Conservation (phyloP, 768 basidiomycete species). For the Tricholoma matsutake region DNA sequence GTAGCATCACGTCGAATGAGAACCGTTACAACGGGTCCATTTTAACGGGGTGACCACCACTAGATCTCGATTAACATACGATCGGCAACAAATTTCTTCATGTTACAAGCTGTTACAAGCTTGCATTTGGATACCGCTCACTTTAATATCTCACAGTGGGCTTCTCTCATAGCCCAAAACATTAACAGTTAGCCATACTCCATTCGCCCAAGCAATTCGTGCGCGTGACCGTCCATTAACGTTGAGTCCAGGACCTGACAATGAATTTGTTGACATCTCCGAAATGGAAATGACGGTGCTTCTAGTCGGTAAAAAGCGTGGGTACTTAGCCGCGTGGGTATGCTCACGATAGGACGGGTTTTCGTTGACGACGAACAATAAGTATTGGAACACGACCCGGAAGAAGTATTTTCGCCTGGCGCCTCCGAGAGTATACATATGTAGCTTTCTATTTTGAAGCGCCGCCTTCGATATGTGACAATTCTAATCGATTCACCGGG, state of each 20-base stretch:
- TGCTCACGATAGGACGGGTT: constrained; percentile 3
- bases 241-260: not conserved
- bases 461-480: not conserved
- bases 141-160: not conserved
- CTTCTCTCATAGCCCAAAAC: not conserved
- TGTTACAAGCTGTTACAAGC: not conserved
- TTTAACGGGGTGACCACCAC: constrained; percentile 4
- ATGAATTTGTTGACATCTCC: constrained; percentile 1
- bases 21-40: constrained; percentile 8
- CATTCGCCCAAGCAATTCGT: not conserved
- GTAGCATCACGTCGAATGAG: constrained; percentile 11
- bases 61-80: constrained; percentile 3
- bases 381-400: not conserved
- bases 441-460: no score
- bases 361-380: constrained; percentile 3
- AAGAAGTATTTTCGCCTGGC: not conserved
- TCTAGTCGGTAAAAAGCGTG: not conserved
- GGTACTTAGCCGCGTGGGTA: not conserved
- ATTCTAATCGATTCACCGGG: not conserved
- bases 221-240: not conserved
- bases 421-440: no score
- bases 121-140: constrained; percentile 7
- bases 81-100: constrained; percentile 10
- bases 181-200: not conserved
- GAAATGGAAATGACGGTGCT: not conserved